Percentiles rank a stretch among this genome's conserved stretches.
These are phyloP conservation scores for Ceratobasidium sp. DNA, from an alignment of 1,284 basidiomycete genomes.

Conservation along the genomic window DNA sequence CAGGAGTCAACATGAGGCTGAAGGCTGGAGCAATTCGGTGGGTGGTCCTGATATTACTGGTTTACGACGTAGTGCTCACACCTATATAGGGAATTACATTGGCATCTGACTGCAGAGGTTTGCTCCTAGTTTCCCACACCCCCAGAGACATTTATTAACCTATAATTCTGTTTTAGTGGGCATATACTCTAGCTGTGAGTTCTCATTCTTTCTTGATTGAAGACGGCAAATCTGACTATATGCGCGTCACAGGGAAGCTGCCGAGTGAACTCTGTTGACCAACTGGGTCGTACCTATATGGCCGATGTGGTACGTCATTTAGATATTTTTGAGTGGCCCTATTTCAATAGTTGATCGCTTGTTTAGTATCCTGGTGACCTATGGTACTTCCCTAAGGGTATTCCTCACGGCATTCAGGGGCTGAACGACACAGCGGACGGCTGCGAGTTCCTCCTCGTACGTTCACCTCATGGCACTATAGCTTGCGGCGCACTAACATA, in stretches of 20 bases:
- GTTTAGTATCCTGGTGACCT: conserved; percentile 41
- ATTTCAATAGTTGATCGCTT: background rate
- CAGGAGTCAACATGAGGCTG: conserved; percentile 52
- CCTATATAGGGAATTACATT: conserved; percentile 54
- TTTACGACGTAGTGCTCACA: background rate
- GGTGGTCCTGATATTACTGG: conserved; percentile 42
- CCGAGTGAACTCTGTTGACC: conserved; percentile 72
- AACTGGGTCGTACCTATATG: conserved; percentile 72
- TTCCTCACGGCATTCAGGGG: conserved; percentile 75
- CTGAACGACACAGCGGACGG: conserved; percentile 69
- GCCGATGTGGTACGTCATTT: conserved; percentile 65
- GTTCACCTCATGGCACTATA: conserved; percentile 47
- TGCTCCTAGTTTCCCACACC: background rate
- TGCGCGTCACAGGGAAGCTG: conserved; percentile 64
- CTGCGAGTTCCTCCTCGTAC: conserved; percentile 76
- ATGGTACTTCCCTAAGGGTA: conserved; percentile 78
- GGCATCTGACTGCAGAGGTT: conserved; percentile 53
- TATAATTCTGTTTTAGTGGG: conserved; percentile 17
- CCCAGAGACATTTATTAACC: conserved; percentile 50
- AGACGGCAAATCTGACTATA: background rate
- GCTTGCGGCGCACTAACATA: conserved; percentile 37
- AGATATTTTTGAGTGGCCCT: background rate
- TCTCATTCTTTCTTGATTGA: conserved; percentile 7
- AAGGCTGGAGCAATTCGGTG: conserved; percentile 68
- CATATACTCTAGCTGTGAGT: conserved; percentile 47